These are phyloP conservation scores for Fusarium tanahbumbuense DNA, from an alignment of 2,329 filamentous ascomycete genomes.

Conservation along the genomic window DNA sequence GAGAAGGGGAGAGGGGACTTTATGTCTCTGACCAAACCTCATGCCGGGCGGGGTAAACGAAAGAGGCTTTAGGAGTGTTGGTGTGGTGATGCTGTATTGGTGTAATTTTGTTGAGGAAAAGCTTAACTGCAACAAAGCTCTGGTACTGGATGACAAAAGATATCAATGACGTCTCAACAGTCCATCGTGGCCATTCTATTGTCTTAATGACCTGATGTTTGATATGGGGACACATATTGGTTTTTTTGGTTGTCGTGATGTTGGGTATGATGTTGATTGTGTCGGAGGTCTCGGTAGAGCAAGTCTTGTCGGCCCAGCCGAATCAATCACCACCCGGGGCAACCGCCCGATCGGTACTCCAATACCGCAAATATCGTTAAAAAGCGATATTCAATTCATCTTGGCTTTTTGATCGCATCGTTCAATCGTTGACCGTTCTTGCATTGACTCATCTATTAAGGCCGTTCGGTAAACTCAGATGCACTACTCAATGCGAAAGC, in stretches of 20 bases:
- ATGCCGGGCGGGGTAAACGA: background rate
- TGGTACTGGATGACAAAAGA: background rate
- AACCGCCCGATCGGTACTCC: no score
- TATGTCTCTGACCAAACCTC: background rate
- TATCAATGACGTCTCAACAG: background rate
- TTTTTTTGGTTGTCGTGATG: background rate
- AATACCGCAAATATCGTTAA: no score
- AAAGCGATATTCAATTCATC: background rate
- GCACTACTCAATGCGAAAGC: no score
- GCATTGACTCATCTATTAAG: background rate
- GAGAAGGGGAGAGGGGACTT: background rate
- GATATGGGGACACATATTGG: background rate
- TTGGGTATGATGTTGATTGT: background rate
- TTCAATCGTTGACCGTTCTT: background rate
- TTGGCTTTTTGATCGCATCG: background rate
- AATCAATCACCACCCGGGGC: no score
- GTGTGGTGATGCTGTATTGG: background rate
- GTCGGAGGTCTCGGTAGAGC: no score
- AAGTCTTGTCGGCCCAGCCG: no score
- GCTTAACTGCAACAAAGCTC: background rate
- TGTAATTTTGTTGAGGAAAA: background rate
- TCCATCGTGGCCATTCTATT: background rate
- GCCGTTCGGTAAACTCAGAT: no score
- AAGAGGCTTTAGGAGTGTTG: background rate
- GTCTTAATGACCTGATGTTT: background rate